Base-by-base conservation (phyloP, 495 filamentous ascomycete species). In the Chaetomium tenue region DNA sequence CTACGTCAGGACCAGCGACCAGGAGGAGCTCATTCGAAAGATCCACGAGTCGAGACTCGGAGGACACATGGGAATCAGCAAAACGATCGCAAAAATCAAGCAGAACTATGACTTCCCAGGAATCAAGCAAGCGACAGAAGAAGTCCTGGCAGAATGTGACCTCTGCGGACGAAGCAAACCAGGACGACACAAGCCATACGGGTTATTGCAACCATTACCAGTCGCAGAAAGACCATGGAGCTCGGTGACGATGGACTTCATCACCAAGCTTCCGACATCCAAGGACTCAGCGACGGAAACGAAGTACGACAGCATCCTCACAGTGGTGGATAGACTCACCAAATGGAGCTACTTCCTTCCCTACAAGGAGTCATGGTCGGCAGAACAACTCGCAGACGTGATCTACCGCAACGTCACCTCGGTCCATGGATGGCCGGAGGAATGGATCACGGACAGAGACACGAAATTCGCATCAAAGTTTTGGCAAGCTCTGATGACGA, bases 1-100 rank as follows among this genome's bases (percentile, higher is more conserved):
- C n/a, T 25, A 50, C 11, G 11, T 50, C 3, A 22, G 18, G 11
- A 11, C 20, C n/a, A 25, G 7, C 20, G 20, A 23, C n/a, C 20
- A 50, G 7, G 25, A 50, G 7, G 44, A 20, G 16, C 47, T 51
- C 22, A 61, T 51, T 11, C 33, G 11, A 37, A 37, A 6, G 11
- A 37, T 37, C 33, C 33, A 37, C 33, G 33, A 37, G 18, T 61
- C 46, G 15, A 61, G 50, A 11, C 46, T 61, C 5, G 25, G 48
- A 42, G 59, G 59, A 39, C 28, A 61, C n/a, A 61, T 61, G 20
- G 59, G 59, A 39, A 53, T 61, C 48, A 7, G 30, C 0, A 61
- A 53, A 42, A 61, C 47, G 2, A 13, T 37, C 11, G 33, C 33
- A 12, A 37, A 37, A 11, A 12, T 44, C 40, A 44, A 44, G 40